Base-by-base conservation (phyloP, 2,329 filamentous ascomycete species). In the Lachnellula suecica region DNA sequence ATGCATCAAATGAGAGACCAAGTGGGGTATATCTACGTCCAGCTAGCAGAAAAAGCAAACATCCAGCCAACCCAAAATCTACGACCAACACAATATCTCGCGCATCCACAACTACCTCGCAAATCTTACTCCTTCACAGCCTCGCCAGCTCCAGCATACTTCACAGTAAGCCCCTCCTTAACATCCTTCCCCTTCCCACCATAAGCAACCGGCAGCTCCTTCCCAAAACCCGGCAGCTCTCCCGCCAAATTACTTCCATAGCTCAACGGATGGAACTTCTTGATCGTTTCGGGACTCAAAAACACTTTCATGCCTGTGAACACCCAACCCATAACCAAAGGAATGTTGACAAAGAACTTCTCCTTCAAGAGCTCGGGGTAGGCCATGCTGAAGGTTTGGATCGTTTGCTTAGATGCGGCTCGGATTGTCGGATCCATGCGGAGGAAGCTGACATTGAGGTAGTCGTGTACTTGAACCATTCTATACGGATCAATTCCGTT, bases 291-390 rank as follows among this genome's bases (percentile, higher is more conserved):
- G 45, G 84, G 77, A 25, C 85, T 83, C 40, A 91, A 75, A 68
- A 92, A 87, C 17, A 89, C 72, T 75, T 91, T 91, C 75, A 91
- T 86, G 49, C 86, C 79, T 19, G 77, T 75, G 69, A 88, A 91
- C 68, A 91, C 81, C 79, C 92, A 97, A 51, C 90, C 89, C 92
- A 97, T 97, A 64, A 97, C 78, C 51, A 85, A 72, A 0, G 93
- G 93, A 5, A 97, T 57, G 65, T 97, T 97, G 73, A 97, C 88
- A 68, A 97, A 97, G 79, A 92, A 97, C 77, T 97, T 97, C 74
- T 93, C 83, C 63, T 83, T 84, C 44, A 97, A 79, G 9, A 96
- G 83, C 75, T 97, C 93, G 0, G 93, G 92, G 73, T 97, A 97
- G 60, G 89, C 88, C 61, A 82, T 84, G 47, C 85, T 82, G 69